Percentiles rank a stretch among this genome's conserved stretches.
phyloP scores from a whole-genome alignment of 179 eudicot genomes.

The Carnegiea gigantea region DNA sequence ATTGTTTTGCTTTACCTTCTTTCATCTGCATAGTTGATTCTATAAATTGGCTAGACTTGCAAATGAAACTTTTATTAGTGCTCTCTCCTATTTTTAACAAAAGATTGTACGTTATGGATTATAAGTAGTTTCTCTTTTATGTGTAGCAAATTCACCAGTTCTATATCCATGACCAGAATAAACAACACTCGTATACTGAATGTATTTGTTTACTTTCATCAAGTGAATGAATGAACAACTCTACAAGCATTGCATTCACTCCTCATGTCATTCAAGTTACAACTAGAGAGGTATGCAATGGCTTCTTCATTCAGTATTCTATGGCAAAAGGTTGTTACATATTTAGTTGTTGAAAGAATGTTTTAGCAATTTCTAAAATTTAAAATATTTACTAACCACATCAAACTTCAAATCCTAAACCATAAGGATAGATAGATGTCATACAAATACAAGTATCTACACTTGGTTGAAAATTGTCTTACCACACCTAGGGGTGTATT shows the following conservation, averaged over 20 bases:
- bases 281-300: slow-evolving; percentile 59
- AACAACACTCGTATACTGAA: background rate
- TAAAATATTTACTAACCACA: background rate
- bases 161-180: background rate
- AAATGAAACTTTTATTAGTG: too few species aligned
- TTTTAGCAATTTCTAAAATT: background rate
- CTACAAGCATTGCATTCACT: slow-evolving; percentile 48
- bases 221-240: slow-evolving; percentile 81
- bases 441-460: background rate
- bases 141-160: background rate
- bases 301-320: background rate
- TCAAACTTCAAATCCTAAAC: background rate
- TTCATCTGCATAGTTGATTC: too few species aligned
- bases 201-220: slow-evolving; percentile 12
- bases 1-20: too few species aligned
- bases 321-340: too few species aligned
- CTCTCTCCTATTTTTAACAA: too few species aligned
- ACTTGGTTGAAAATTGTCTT: background rate
- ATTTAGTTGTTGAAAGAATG: background rate
- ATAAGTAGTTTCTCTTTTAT: too few species aligned
- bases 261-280: slow-evolving; percentile 12
- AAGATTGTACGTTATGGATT: too few species aligned
- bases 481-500: background rate
- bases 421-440: background rate
- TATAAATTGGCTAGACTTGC: too few species aligned